Percentiles rank a stretch among this genome's conserved stretches.
Evolutionary conservation across 2,329 filamentous ascomycete genomes (phyloP).

Genomic region (Fusarium sp.): DNA sequence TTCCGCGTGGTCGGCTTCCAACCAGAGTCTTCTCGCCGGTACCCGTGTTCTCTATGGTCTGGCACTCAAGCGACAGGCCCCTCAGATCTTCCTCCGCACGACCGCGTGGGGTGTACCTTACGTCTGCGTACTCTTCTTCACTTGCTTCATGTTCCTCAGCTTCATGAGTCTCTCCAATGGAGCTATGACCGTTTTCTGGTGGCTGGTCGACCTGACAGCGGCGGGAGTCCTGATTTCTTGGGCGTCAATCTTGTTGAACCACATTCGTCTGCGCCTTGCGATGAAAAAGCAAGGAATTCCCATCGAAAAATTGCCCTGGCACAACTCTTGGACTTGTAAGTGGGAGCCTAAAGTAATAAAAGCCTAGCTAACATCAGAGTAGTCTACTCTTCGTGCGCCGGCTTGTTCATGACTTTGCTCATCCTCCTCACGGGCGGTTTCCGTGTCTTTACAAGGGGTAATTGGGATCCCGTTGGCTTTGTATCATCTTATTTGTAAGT

Average conservation of each 20-base stretch:
- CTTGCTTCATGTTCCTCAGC: constrained; percentile 65
- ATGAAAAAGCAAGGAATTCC: constrained; percentile 66
- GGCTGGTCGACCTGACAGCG: constrained; percentile 70
- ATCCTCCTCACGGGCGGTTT: constrained; percentile 79
- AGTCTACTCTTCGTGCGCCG: constrained; percentile 70
- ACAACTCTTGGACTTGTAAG: constrained; percentile 70
- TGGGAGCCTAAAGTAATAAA: not conserved
- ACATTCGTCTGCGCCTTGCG: constrained; percentile 65
- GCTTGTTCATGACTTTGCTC: constrained; percentile 68
- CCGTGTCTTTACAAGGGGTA: constrained; percentile 66
- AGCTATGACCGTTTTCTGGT: constrained; percentile 72
- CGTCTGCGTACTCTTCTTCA: constrained; percentile 64
- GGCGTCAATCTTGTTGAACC: constrained; percentile 68
- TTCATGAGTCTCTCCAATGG: constrained; percentile 67
- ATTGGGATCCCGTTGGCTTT: constrained; percentile 67
- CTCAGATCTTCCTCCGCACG: constrained; percentile 66
- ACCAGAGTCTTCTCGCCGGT: constrained; percentile 70
- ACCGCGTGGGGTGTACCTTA: constrained; percentile 72
- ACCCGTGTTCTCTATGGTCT: constrained; percentile 69
- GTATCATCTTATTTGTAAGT: constrained; percentile 72
- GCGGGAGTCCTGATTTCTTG: constrained; percentile 72
- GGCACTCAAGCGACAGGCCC: constrained; percentile 68
- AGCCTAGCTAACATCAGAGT: not conserved
- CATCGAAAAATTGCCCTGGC: constrained; percentile 65
- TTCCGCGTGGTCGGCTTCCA: constrained; percentile 75